Conservation (phyloP, 208 protist genomes). For the Hexamita inflata region DNA sequence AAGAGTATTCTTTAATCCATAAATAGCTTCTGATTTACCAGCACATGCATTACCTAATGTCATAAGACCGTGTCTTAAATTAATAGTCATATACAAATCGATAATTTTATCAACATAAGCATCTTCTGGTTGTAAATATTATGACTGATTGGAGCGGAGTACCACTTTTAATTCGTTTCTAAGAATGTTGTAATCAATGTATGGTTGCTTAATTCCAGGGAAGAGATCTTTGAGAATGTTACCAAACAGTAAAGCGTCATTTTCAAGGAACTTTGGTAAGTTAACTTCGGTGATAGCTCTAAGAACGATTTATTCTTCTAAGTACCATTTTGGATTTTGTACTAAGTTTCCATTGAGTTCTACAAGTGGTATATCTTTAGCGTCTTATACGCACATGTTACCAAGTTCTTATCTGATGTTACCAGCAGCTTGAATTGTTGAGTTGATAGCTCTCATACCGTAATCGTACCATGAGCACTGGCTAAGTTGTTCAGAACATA, state of each 20-base stretch:
- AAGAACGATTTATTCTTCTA: conserved; percentile 24
- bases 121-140: conserved; percentile 1
- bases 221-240: conserved; percentile 50
- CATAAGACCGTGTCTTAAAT: conserved; percentile 17
- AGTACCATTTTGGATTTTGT: too few relatives aligned
- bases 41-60: not conserved
- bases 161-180: not conserved
- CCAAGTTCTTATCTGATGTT: too few relatives aligned
- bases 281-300: conserved; percentile 42
- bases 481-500: too few relatives aligned
- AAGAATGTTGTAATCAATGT: conserved; percentile 15
- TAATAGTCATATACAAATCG: conserved; percentile 18
- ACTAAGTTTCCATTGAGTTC: too few relatives aligned
- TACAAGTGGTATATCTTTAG: too few relatives aligned
- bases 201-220: conserved; percentile 32
- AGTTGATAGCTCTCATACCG: too few relatives aligned
- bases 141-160: not conserved
- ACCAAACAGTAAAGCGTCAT: conserved; percentile 48
- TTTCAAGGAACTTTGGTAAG: conserved; percentile 48
- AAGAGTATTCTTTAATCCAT: not conserved
- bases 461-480: too few relatives aligned
- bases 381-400: too few relatives aligned
- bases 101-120: conserved; percentile 8
- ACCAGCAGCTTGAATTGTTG: too few relatives aligned
- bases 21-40: not conserved